Evolutionary conservation across 768 basidiomycete genomes (phyloP).

Genomic region (Boletus bicolor): DNA sequence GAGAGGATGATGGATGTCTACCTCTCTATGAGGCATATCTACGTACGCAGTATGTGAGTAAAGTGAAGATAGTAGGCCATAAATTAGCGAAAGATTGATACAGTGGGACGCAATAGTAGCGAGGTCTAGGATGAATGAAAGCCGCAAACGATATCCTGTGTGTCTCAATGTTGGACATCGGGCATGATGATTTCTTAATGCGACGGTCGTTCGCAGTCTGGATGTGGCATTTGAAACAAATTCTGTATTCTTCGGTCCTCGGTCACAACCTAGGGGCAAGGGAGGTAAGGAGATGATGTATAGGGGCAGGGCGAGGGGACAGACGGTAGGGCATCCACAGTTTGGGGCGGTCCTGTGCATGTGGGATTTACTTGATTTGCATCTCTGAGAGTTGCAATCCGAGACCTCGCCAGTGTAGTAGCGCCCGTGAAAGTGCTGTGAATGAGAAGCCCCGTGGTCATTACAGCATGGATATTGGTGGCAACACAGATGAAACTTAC

Average conservation of each 20-base stretch:
- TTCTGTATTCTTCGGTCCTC: slow-evolving; percentile 37
- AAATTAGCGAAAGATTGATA: slow-evolving; percentile 18
- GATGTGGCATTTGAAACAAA: slow-evolving; percentile 33
- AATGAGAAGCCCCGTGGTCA: not conserved
- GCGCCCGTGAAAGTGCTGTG: slow-evolving; percentile 37
- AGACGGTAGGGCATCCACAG: slow-evolving; percentile 31
- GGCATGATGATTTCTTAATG: slow-evolving; percentile 9
- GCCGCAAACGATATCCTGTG: not conserved
- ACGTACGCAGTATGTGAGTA: slow-evolving; percentile 16
- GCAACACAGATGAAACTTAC: slow-evolving; percentile 18
- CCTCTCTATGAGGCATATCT: slow-evolving; percentile 7
- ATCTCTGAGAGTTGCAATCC: slow-evolving; percentile 31
- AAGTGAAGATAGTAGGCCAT: slow-evolving; percentile 6
- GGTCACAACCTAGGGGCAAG: slow-evolving; percentile 28
- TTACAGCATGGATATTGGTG: not conserved
- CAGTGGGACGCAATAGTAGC: slow-evolving; percentile 5
- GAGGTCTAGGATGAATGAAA: slow-evolving; percentile 14
- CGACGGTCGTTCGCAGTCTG: slow-evolving; percentile 29
- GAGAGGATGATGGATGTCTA: not conserved
- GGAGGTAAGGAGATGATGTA: not conserved
- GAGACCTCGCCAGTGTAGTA: slow-evolving; percentile 34
- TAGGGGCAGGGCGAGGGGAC: slow-evolving; percentile 15
- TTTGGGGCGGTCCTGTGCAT: slow-evolving; percentile 35
- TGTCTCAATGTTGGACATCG: not conserved
- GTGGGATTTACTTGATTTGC: slow-evolving; percentile 35